These are phyloP conservation scores for Pseudogymnoascus destructans DNA, from an alignment of 2,329 filamentous ascomycete species.

Conservation along the genomic window DNA sequence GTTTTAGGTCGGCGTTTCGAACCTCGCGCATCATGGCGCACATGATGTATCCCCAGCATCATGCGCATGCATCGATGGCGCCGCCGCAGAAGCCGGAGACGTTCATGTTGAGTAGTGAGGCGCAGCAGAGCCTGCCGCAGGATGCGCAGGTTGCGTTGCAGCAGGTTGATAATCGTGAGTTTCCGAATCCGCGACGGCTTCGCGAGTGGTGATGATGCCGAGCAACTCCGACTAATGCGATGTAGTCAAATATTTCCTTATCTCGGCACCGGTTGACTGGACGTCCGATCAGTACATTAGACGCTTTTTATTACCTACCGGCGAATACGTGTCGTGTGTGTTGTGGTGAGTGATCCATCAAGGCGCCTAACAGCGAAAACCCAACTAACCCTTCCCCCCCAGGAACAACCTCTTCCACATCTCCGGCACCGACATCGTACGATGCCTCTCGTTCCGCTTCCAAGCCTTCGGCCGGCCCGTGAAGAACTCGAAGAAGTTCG, in stretches of 20 bases:
- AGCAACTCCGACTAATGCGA: conserved; percentile 16
- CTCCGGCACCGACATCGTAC: conserved; percentile 94
- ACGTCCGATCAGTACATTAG: conserved; percentile 92
- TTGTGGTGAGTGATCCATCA: conserved; percentile 50
- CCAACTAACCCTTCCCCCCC: conserved; percentile 22
- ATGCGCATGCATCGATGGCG: conserved; percentile 60
- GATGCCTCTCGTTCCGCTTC: conserved; percentile 95
- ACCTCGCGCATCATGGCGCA: conserved; percentile 27
- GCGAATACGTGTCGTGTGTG: conserved; percentile 97
- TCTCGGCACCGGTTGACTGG: conserved; percentile 97
- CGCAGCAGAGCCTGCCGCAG: conserved; percentile 88
- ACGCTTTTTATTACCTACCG: conserved; percentile 86
- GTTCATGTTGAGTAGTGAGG: conserved; percentile 95
- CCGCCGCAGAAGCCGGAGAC: conserved; percentile 94
- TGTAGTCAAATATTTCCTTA: conserved; percentile 97
- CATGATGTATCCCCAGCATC: conserved; percentile 60
- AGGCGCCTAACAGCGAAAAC: conserved; percentile 8
- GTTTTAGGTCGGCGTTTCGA: conserved; percentile 20
- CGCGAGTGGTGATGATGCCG: conserved; percentile 14
- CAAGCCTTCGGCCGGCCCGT: conserved; percentile 96
- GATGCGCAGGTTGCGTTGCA: conserved; percentile 95
- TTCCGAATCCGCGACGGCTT: too few species aligned
- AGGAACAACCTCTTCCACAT: conserved; percentile 99
- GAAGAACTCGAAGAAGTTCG: conserved; percentile 99
- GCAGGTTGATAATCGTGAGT: conserved; percentile 93